Evolutionary conservation across 1,284 basidiomycete species (phyloP).

Genomic region (Cutaneotrichosporon mucoides): DNA sequence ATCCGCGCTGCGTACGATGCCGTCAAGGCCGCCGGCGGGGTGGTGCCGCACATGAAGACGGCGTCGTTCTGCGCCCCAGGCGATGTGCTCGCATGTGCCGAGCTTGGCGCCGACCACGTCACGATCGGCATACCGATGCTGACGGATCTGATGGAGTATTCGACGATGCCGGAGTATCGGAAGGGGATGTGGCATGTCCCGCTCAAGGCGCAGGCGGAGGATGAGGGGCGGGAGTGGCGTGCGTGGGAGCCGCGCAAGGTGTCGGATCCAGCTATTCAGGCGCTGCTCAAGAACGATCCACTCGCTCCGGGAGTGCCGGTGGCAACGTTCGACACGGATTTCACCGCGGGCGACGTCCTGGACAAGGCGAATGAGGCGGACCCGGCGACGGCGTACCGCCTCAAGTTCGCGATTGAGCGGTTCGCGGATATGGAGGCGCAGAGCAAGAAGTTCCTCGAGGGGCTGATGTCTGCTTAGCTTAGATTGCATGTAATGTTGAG

Average conservation of each 20-base stretch:
- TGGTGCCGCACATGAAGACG: slow-evolving; percentile 33
- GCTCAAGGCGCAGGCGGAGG: slow-evolving; percentile 9
- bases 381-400: slow-evolving; percentile 9
- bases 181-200: slow-evolving; percentile 15
- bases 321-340: slow-evolving; percentile 14
- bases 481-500: neutral
- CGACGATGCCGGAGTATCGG: slow-evolving; percentile 13
- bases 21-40: slow-evolving; percentile 25
- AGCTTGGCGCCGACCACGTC: slow-evolving; percentile 28
- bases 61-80: slow-evolving; percentile 23
- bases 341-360: slow-evolving; percentile 18
- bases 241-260: slow-evolving; percentile 18
- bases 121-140: slow-evolving; percentile 20
- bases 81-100: slow-evolving; percentile 21
- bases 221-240: slow-evolving; percentile 3
- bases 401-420: slow-evolving; percentile 12
- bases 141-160: slow-evolving; percentile 14
- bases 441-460: slow-evolving; percentile 14
- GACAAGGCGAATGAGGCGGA: slow-evolving; percentile 25
- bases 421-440: slow-evolving; percentile 15
- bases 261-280: slow-evolving; percentile 7
- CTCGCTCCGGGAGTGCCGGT: slow-evolving; percentile 7
- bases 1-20: slow-evolving; percentile 32
- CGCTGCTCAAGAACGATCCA: slow-evolving; percentile 9
- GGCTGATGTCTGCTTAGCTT: slow-evolving; percentile 2